Evolutionary conservation across 192 early-diverging fungal species (phyloP).

Genomic region (Jimgerdemannia lactiflua): DNA sequence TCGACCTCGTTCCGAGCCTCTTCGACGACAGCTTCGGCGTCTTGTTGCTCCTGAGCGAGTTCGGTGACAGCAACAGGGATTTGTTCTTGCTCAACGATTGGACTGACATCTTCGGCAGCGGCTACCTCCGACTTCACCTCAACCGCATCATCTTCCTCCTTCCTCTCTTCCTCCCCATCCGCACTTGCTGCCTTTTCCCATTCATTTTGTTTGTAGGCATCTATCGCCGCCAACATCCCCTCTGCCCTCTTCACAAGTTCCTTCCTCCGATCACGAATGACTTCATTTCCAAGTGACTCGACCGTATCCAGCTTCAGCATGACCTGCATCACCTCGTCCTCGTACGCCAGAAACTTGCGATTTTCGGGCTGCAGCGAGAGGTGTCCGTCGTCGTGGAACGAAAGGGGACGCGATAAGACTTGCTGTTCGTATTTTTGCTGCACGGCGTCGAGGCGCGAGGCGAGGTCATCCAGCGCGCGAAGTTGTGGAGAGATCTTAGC

Average conservation of each 20-base stretch:
- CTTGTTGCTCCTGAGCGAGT: neutral
- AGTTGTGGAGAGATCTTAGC: too few species aligned
- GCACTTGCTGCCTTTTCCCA: conserved; percentile 16
- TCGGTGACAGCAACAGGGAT: neutral
- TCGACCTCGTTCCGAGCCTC: neutral
- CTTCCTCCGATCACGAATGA: conserved; percentile 14
- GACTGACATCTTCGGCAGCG: neutral
- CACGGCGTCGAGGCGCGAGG: neutral
- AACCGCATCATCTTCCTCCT: neutral
- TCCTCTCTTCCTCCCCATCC: neutral
- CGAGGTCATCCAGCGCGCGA: neutral
- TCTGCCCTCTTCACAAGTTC: conserved; percentile 20
- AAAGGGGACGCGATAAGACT: neutral
- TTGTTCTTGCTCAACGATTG: neutral
- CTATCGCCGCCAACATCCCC: conserved; percentile 17
- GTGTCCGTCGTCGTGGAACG: neutral
- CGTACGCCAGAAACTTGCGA: conserved; percentile 23
- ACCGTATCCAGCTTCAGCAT: conserved; percentile 26
- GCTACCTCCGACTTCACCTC: neutral
- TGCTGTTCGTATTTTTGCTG: neutral
- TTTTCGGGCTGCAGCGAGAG: conserved; percentile 5
- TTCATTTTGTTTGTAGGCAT: conserved; percentile 27
- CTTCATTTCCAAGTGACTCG: conserved; percentile 17
- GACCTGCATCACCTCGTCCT: conserved; percentile 27
- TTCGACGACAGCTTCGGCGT: neutral